Percentiles rank a stretch among this genome's conserved stretches.
These are phyloP conservation scores for Russula lepida DNA, from an alignment of 768 basidiomycete genomes.

Conservation along the genomic window DNA sequence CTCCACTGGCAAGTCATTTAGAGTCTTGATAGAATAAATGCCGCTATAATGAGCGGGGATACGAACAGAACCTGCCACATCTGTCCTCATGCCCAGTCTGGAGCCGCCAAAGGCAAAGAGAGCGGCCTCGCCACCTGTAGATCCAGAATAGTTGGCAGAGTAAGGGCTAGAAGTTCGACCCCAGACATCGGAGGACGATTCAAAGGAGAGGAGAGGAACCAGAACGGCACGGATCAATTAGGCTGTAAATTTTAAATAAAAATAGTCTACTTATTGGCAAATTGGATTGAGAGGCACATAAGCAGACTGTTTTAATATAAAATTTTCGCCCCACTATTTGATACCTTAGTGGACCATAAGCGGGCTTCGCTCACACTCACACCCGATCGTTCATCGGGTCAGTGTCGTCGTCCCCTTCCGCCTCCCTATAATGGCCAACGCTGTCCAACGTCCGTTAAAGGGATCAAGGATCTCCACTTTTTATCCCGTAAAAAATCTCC, in stretches of 20 bases:
- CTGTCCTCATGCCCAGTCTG: slow-evolving; percentile 42
- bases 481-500: slow-evolving; percentile 66
- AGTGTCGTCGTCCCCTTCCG: background rate
- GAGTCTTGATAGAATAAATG: slow-evolving; percentile 50
- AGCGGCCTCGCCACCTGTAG: slow-evolving; percentile 59
- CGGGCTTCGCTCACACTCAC: too few relatives aligned
- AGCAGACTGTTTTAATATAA: too few relatives aligned
- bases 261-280: too few relatives aligned
- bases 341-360: too few relatives aligned
- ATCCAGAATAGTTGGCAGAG: slow-evolving; percentile 46
- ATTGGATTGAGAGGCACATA: too few relatives aligned
- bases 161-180: slow-evolving; percentile 55
- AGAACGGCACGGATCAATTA: too few relatives aligned
- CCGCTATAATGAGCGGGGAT: slow-evolving; percentile 62
- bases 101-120: slow-evolving; percentile 47
- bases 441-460: slow-evolving; percentile 58
- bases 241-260: too few relatives aligned
- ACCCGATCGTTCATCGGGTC: too few relatives aligned
- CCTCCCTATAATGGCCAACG: slow-evolving; percentile 12
- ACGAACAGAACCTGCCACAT: slow-evolving; percentile 62
- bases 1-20: slow-evolving; percentile 53
- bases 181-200: slow-evolving; percentile 49
- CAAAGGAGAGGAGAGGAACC: slow-evolving; percentile 50
- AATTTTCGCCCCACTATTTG: too few relatives aligned
- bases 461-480: slow-evolving; percentile 75